phyloP scores from a whole-genome alignment of 1,284 basidiomycete species.

The Heterobasidion irregulare region DNA sequence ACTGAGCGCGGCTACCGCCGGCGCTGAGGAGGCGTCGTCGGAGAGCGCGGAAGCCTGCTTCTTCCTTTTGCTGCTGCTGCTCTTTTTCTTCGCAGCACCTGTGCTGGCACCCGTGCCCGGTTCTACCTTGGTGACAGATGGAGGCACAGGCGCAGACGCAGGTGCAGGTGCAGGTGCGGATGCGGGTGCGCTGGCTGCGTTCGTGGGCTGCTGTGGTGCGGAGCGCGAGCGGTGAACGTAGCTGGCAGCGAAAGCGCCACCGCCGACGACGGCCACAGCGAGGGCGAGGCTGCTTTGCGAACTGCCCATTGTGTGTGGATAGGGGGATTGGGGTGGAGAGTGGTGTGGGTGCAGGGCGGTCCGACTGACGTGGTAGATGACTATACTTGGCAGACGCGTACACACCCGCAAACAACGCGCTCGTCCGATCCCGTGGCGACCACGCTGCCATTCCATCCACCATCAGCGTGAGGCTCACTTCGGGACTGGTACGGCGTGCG shows the following conservation, averaged over 20 bases:
- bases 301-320: conserved; percentile 33
- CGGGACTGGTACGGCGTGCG: no score
- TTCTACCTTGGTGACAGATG: conserved; percentile 1
- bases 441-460: not conserved
- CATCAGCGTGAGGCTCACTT: not conserved
- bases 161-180: not conserved
- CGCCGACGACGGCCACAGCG: conserved; percentile 30
- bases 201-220: conserved; percentile 7
- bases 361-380: not conserved
- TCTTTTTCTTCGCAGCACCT: conserved; percentile 16
- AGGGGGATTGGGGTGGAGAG: not conserved
- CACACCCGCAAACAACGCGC: not conserved
- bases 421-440: not conserved
- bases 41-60: conserved; percentile 16
- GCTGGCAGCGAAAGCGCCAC: conserved; percentile 33
- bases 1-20: conserved; percentile 13
- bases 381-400: not conserved
- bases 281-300: conserved; percentile 36
- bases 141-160: not conserved
- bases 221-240: conserved; percentile 20
- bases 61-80: conserved; percentile 35
- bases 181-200: conserved; percentile 4
- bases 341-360: not conserved
- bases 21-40: conserved; percentile 7
- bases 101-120: not conserved